Base-by-base conservation (phyloP, 2,329 filamentous ascomycete species). In the Penicillium freii region DNA sequence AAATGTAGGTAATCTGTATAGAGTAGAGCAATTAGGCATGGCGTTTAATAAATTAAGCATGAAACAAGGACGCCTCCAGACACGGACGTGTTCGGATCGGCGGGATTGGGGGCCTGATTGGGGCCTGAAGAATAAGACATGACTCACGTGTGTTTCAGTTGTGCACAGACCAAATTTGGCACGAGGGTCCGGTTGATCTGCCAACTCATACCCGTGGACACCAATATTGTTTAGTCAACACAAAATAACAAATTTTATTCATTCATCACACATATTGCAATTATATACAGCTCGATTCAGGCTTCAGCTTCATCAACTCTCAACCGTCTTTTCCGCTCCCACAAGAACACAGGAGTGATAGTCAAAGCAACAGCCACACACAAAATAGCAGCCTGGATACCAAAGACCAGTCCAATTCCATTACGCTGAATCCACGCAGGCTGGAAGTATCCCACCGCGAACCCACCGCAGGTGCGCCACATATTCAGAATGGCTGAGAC, bases 381-480 rank as follows among this genome's bases (percentile, higher is more conserved):
- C 13, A 75, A 64, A 33, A 73, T 63, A 7, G 66, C 67, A 1
- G 70, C 71, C 58, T 75, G 73, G 0, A 70, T 68, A 0, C 69
- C 72, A 61, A 75, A 75, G 0, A 73, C 71, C 6, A 69, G 60
- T 1, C 68, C 71, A 2, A 67, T 42, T 0, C 73, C 71, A 52
- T 73, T 66, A 6, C 62, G 65, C 19, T 59, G 50, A 17, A 75
- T 72, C 73, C 73, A 75, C 1, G 66, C 55, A n/a, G 71, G 66
- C 59, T 75, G 72, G 58, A 73, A 75, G 54, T 75, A 75, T 15
- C 64, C 71, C 21, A 76, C 72, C 0, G 70, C 66, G 36, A 75
- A 75, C 1, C 73, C 73, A n/a, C 73, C 72, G 11, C 69, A 69
- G 4, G 72, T 75, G 7, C 73, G 70, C 73, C 73, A 75, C 63